These are phyloP conservation scores for Diutina scorzettiae DNA, from an alignment of 1,139 yeast species.

Conservation along the genomic window DNA sequence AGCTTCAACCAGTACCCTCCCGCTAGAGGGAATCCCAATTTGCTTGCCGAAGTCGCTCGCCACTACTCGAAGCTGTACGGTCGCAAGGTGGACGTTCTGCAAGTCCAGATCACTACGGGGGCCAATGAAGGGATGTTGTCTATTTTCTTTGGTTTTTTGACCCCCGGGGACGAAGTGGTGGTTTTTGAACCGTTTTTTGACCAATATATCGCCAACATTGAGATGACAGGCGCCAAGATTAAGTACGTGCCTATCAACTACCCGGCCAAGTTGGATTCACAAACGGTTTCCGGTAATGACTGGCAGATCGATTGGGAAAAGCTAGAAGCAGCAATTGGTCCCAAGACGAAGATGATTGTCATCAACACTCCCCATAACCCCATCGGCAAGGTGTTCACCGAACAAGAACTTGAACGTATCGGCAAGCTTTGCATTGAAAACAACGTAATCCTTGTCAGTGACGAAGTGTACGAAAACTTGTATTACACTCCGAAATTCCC, in stretches of 20 bases:
- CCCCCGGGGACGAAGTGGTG: constrained; percentile 87
- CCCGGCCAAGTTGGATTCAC: constrained; percentile 58
- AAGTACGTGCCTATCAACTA: constrained; percentile 78
- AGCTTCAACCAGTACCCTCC: constrained; percentile 83
- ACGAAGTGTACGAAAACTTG: constrained; percentile 90
- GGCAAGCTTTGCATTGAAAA: constrained; percentile 78
- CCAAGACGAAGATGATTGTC: constrained; percentile 74
- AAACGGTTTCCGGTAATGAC: constrained; percentile 66
- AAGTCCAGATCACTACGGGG: constrained; percentile 82
- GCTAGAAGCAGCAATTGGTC: constrained; percentile 54
- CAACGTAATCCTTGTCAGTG: constrained; percentile 72
- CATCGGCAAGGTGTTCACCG: constrained; percentile 77
- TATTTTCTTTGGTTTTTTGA: constrained; percentile 71
- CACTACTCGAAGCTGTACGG: constrained; percentile 60
- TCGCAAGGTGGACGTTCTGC: constrained; percentile 46
- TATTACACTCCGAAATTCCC: constrained; percentile 59
- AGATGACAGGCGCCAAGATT: constrained; percentile 84
- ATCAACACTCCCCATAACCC: constrained; percentile 95
- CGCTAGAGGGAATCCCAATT: constrained; percentile 74
- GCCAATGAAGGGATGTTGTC: constrained; percentile 93
- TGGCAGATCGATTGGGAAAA: constrained; percentile 81
- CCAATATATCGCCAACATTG: constrained; percentile 88
- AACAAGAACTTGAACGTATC: constrained; percentile 56
- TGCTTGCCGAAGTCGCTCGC: constrained; percentile 55
- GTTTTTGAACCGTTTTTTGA: constrained; percentile 98